Percentiles rank a stretch among this genome's conserved stretches.
phyloP scores from a whole-genome alignment of 1,139 yeast species.

The Yamadazyma triangularis region DNA sequence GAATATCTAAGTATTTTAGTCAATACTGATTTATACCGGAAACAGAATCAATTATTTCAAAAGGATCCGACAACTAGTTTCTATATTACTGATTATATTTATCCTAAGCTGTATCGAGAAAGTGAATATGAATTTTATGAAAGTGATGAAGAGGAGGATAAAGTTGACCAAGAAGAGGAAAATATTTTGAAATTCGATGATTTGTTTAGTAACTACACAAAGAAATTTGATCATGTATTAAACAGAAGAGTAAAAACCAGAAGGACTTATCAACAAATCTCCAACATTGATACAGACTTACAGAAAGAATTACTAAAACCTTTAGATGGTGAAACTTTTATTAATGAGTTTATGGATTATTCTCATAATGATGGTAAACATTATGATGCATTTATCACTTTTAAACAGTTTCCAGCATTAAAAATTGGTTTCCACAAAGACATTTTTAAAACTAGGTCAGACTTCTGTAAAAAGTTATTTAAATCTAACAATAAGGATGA shows the following conservation, averaged over 20 bases:
- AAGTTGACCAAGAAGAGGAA: conserved; percentile 12
- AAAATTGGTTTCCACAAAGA: conserved; percentile 28
- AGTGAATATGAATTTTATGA: conserved; percentile 7
- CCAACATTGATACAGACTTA: conserved; percentile 5
- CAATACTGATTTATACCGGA: conserved; percentile 20
- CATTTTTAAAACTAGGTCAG: conserved; percentile 25
- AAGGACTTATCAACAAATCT: conserved; percentile 16
- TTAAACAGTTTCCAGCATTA: conserved; percentile 14
- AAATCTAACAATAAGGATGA: conserved; percentile 12
- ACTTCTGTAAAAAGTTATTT: conserved; percentile 19
- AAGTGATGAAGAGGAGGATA: conserved; percentile 14
- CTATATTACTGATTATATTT: conserved; percentile 25
- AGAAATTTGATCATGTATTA: conserved; percentile 14
- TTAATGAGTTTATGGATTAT: conserved; percentile 2
- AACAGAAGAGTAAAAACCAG: conserved; percentile 14
- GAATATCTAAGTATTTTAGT: conserved; percentile 44
- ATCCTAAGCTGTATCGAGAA: conserved; percentile 15
- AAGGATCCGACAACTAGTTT: conserved; percentile 15
- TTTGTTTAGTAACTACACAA: conserved; percentile 11
- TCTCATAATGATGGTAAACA: conserved; percentile 3
- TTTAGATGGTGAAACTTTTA: not conserved
- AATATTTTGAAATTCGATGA: conserved; percentile 12
- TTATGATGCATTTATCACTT: conserved; percentile 12
- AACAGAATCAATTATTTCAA: conserved; percentile 32
- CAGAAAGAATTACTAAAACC: conserved; percentile 5